Evolutionary conservation across 192 early-diverging fungal species (phyloP), one percentile per base, ranked within the genome.

Genomic region (Coemansia sp.): DNA sequence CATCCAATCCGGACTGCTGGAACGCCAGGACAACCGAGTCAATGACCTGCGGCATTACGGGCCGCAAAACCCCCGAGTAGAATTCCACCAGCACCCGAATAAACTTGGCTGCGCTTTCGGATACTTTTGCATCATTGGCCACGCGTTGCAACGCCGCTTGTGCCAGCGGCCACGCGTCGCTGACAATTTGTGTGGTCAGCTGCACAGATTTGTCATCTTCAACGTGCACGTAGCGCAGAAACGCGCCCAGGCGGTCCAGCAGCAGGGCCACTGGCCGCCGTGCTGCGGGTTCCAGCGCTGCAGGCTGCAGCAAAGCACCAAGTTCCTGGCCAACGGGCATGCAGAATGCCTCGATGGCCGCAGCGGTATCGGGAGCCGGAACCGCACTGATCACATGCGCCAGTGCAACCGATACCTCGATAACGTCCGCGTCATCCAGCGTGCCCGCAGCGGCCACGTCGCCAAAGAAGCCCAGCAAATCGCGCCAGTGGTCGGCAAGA

Each of bases 321-420:
- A 74, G 60, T 43, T 66, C 61, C 9, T 64, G 59, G 40, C 53
- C 60, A n/a, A 62, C 50, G 4, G 72, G 67, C 68, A 75, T 47
- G 56, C 67, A 60, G 50, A 77, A 67, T 10, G 66, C 35, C 49
- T 76, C 67, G n/a, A 76, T 60, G 8, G 73, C 73, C 8, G 58
- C 28, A 4, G 67, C 20, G 8, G 68, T 66, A 46, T 59, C 58
- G 0, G 58, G 67, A 19, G 55, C 62, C 5, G 90, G 90, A 17
- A 93, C 84, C 5, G 85, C 88, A n/a, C 81, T 85, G 31, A 95
- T 77, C 10, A 96, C 86, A 47, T 93, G 87, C 1, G 95, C 87
- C 30, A 99, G 83, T 1, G 90, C 96, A 53, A 90, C 87, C 0
- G 91, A 90, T 9, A 99, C 81, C 38, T 94, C 91, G 7, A 80